These are phyloP conservation scores for Nitzschia sp. DNA, from an alignment of 108 stramenopile genomes.

Conservation along the genomic window DNA sequence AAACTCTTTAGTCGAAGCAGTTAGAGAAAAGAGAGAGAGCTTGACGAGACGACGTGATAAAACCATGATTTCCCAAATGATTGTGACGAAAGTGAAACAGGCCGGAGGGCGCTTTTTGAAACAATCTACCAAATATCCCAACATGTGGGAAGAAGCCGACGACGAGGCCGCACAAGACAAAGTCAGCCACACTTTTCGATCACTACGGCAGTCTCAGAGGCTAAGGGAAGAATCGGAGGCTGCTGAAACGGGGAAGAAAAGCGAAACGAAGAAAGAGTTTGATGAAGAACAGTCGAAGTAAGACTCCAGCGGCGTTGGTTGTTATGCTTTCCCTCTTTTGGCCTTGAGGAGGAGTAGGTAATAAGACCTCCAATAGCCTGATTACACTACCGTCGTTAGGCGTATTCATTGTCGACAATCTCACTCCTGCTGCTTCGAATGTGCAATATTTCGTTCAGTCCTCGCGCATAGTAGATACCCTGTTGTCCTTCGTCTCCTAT, in stretches of 20 bases:
- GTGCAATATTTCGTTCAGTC: constrained; percentile 23
- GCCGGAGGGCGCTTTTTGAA: constrained; percentile 45
- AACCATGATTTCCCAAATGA: constrained; percentile 23
- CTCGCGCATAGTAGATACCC: constrained; percentile 39
- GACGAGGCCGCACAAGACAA: constrained; percentile 32
- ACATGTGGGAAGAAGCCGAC: constrained; percentile 30
- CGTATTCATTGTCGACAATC: no score
- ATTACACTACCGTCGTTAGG: no score
- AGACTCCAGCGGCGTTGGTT: no score
- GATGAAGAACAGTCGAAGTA: no score
- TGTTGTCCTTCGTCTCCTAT: constrained; percentile 54
- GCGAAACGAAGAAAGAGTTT: no score
- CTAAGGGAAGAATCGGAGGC: not conserved
- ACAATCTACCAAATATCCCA: not conserved
- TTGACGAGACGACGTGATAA: constrained; percentile 9
- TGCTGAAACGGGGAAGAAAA: no score
- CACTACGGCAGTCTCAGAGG: constrained; percentile 16
- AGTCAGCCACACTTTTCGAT: constrained; percentile 40
- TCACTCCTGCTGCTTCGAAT: constrained; percentile 4
- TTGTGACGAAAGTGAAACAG: constrained; percentile 28
- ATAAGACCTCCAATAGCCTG: no score
- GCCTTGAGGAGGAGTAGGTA: no score
- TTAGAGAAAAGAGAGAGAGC: constrained; percentile 4
- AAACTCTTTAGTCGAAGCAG: constrained; percentile 22
- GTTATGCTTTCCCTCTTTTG: no score